Base-by-base conservation (phyloP, 768 basidiomycete genomes). In the Pilatotrama ljubarskyi region DNA sequence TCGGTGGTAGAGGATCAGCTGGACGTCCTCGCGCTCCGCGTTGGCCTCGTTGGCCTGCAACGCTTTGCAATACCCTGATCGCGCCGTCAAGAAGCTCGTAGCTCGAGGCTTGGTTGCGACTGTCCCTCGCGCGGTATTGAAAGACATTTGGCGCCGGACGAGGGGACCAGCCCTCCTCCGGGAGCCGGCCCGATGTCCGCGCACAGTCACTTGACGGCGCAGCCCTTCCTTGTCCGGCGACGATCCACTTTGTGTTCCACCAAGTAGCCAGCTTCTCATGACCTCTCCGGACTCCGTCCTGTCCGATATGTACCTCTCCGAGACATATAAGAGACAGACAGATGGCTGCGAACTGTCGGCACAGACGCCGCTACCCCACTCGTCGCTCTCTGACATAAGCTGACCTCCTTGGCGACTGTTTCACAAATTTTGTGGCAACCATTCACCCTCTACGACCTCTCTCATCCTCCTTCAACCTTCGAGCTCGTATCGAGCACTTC, bases 381-480 rank as follows among this genome's bases (percentile, higher is more conserved):
- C 48, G 29, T 42, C 41, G 49, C 54, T 9, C 46, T 43, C 59
- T 61, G 48, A 61, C 59, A 61, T 61, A 61, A 61, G 59, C 55
- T 42, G 43, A 44, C 20, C 42, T 18, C 51, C 58, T 42, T 53
- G 51, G 58, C 43, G 44, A 59, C 58, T 36, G 43, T 42, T 59
- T 43, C 50, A 44, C 42, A 59, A 41, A 37, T 53, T 49, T 43
- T 24, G 51, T 11, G 46, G 38, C 51, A 54, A 38, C 46, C 40
- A 5, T 20, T 41, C 8, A 14, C 24, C 15, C 52, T 51, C 53
- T 42, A 48, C 46, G 50, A 38, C 48, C 10, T 9, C 58, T 22
- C 47, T 18, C 43, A 26, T 37, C 11, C 15, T n/a, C 42, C n/a
- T 15, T 41, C 18, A 13, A 9, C 20, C 17, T 55, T 17, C 35